A percentile compares a stretch with the other conserved stretches of the same genome.
Evolutionary conservation across 768 basidiomycete genomes (phyloP).

Genomic region (Piloderma croceum): DNA sequence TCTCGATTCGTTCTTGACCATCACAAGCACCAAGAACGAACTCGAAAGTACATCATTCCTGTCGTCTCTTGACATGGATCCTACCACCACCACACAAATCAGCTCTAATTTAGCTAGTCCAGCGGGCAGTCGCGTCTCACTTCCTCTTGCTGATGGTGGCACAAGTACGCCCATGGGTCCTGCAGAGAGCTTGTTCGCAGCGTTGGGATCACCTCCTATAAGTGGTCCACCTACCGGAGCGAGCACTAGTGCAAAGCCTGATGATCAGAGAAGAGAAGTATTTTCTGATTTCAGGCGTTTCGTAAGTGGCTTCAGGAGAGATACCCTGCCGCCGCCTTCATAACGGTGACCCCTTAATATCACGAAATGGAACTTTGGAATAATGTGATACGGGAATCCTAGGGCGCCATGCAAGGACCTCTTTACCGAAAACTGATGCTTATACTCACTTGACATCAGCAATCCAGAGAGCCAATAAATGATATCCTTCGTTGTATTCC

Average conservation of each 20-base stretch:
- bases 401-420: not conserved
- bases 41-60: constrained; percentile 90
- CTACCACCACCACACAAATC: constrained; percentile 43
- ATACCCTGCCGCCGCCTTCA: constrained; percentile 32
- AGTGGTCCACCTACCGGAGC: constrained; percentile 61
- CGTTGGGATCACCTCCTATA: constrained; percentile 55
- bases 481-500: no score
- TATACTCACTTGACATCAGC: not conserved
- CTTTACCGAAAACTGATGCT: not conserved
- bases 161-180: no score
- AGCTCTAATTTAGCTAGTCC: constrained; percentile 60
- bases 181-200: constrained; percentile 53
- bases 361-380: not conserved
- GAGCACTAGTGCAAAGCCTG: constrained; percentile 38
- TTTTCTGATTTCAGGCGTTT: constrained; percentile 87
- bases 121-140: constrained; percentile 52
- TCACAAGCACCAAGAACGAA: constrained; percentile 88
- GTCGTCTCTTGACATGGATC: constrained; percentile 94
- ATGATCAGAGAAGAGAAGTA: constrained; percentile 63
- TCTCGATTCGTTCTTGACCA: constrained; percentile 85
- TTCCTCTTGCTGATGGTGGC: constrained; percentile 38
- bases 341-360: not conserved
- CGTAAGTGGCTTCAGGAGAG: constrained; percentile 79
- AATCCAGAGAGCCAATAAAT: not conserved
- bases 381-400: not conserved